A percentile compares a stretch with the other conserved stretches of the same genome.
phyloP scores from a whole-genome alignment of 257 asterid genomes.

The Verbena officinalis region DNA sequence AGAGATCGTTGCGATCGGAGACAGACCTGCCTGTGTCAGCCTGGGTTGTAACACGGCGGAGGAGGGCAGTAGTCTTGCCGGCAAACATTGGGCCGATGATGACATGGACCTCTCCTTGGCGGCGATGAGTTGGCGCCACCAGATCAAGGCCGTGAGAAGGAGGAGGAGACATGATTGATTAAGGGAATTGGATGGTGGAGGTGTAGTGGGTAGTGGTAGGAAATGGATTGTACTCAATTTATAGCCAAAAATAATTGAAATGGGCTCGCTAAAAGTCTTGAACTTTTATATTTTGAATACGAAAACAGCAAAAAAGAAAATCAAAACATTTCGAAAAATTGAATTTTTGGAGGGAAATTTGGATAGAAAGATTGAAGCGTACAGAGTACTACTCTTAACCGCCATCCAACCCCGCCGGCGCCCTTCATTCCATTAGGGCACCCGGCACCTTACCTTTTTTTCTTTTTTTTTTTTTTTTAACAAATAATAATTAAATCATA shows the following conservation, averaged over 20 bases:
- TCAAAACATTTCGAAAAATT: neutral
- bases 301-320: neutral
- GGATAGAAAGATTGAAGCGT: conserved; percentile 11
- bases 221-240: conserved; percentile 4
- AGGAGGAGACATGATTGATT: conserved; percentile 35
- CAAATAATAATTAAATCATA: too few species aligned
- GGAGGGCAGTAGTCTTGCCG: conserved; percentile 83
- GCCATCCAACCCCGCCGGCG: neutral
- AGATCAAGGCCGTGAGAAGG: conserved; percentile 9
- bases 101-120: conserved; percentile 74
- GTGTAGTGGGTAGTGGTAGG: neutral
- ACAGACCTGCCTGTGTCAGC: conserved; percentile 49
- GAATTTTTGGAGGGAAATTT: conserved; percentile 25
- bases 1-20: too few species aligned
- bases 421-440: too few species aligned
- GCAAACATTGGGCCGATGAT: conserved; percentile 94
- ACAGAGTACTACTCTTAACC: conserved; percentile 15
- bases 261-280: neutral
- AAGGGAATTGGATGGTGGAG: too few species aligned
- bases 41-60: conserved; percentile 56
- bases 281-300: neutral
- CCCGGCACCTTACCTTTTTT: too few species aligned
- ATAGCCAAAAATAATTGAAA: neutral
- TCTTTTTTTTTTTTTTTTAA: too few species aligned
- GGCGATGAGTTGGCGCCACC: conserved; percentile 14